Evolutionary conservation across 345 rosid species (phyloP), one percentile per base, ranked within the genome.

Genomic region (Rubroshorea leprosula): DNA sequence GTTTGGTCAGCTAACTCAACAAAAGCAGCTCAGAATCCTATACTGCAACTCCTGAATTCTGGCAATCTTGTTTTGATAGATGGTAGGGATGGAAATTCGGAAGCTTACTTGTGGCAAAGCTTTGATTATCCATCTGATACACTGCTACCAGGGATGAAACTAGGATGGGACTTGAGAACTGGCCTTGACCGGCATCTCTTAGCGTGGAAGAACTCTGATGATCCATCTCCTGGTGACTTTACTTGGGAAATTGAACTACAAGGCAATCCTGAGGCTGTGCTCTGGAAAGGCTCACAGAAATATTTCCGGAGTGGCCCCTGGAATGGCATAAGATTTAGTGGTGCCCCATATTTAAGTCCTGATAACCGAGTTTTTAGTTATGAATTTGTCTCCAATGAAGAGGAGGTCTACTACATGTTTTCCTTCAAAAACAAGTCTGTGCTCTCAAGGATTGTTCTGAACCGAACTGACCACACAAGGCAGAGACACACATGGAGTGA

Each of bases 321-420:
- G 87, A 82, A 72, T 57, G 87, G 82, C 3, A 3, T 23, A 1
- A 49, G 79, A 44, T 79, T 79, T 24, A 74, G 75, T 15, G 82
- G 82, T 0, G 0, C 50, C 12, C 49, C 49, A 24, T 5, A 23
- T 17, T 35, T 1, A 0, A 38, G 23, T 10, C n/a, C n/a, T n/a
- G 26, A n/a, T 9, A 58, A 20, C 27, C 56, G 23, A 0, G 3
- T 60, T 18, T 50, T 51, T 49, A n/a, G n/a, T n/a, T n/a, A n/a
- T n/a, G n/a, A n/a, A n/a, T n/a, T n/a, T n/a, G n/a, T n/a, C n/a
- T n/a, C n/a, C n/a, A n/a, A n/a, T n/a, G n/a, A n/a, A n/a, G n/a
- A n/a, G n/a, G n/a, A n/a, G n/a, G n/a, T n/a, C n/a, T n/a, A n/a
- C n/a, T n/a, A n/a, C n/a, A n/a, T n/a, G n/a, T n/a, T n/a, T n/a